Percentiles rank a stretch among this genome's conserved stretches.
Conservation (phyloP, 768 basidiomycete genomes). For the Symmetrospora coprosmae region DNA sequence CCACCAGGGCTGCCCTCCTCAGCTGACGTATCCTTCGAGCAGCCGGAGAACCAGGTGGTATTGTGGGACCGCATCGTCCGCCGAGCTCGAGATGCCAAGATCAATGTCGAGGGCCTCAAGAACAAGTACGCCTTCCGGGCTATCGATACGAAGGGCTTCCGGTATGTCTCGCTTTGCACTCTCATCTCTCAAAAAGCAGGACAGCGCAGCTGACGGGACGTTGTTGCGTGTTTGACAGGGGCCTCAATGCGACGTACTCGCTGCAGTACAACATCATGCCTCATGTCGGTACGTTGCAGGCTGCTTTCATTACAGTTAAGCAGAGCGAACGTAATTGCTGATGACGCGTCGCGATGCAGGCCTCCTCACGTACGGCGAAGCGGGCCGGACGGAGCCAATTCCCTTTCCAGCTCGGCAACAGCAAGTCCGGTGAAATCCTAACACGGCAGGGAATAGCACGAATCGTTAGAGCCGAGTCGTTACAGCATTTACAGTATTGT, state of each 20-base stretch:
- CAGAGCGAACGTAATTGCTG: no score
- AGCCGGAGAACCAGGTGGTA: conserved; percentile 53
- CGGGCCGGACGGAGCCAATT: conserved; percentile 40
- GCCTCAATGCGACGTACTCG: conserved; percentile 51
- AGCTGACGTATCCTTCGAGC: neutral
- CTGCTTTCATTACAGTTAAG: no score
- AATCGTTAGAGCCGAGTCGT: no score
- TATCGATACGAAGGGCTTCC: conserved; percentile 51
- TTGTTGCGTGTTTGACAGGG: neutral
- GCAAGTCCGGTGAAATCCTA: neutral
- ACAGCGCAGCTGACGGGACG: no score
- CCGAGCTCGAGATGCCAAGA: conserved; percentile 57
- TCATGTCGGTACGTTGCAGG: conserved; percentile 70
- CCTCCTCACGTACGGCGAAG: conserved; percentile 63
- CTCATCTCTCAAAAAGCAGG: neutral
- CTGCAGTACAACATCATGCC: conserved; percentile 87
- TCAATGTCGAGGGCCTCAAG: conserved; percentile 49
- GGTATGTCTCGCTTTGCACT: neutral
- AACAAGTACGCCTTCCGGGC: conserved; percentile 79
- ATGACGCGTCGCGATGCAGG: no score
- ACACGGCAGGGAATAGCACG: no score
- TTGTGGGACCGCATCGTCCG: conserved; percentile 84
- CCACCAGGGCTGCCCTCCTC: neutral
- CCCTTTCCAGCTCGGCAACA: conserved; percentile 27
- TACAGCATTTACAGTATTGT: no score